These are phyloP conservation scores for Iberis pinnata DNA, from an alignment of 345 rosid genomes.

Conservation along the genomic window DNA sequence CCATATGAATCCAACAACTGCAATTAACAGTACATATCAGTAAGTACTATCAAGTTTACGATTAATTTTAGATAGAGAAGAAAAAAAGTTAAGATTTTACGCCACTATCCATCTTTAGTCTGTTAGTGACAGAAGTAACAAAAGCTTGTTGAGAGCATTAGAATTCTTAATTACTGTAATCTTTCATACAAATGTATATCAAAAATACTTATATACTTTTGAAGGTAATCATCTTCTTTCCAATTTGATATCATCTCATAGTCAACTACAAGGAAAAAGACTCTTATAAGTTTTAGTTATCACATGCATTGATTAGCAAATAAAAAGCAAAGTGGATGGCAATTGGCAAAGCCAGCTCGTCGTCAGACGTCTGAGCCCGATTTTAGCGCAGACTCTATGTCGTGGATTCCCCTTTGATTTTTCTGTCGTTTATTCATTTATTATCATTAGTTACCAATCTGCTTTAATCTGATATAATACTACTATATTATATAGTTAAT, in stretches of 20 bases:
- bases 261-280: background rate
- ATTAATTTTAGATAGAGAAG: no score
- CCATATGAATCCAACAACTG: no score
- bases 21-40: background rate
- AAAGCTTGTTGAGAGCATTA: background rate
- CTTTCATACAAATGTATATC: background rate
- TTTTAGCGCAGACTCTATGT: conserved; percentile 13
- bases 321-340: conserved; percentile 16
- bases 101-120: background rate
- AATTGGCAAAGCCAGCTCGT: conserved; percentile 28
- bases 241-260: background rate
- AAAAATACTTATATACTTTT: no score
- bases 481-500: no score
- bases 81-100: background rate
- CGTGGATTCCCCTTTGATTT: conserved; percentile 22
- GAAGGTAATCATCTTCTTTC: background rate
- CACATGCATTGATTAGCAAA: no score
- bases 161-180: background rate
- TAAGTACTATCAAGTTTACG: no score
- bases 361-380: conserved; percentile 15
- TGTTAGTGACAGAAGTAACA: background rate
- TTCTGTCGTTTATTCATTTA: conserved; percentile 12
- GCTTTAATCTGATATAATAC: no score
- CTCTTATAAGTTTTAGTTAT: background rate
- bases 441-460: background rate